Base-by-base conservation (phyloP, 768 basidiomycete genomes). In the Grammothele lineata region DNA sequence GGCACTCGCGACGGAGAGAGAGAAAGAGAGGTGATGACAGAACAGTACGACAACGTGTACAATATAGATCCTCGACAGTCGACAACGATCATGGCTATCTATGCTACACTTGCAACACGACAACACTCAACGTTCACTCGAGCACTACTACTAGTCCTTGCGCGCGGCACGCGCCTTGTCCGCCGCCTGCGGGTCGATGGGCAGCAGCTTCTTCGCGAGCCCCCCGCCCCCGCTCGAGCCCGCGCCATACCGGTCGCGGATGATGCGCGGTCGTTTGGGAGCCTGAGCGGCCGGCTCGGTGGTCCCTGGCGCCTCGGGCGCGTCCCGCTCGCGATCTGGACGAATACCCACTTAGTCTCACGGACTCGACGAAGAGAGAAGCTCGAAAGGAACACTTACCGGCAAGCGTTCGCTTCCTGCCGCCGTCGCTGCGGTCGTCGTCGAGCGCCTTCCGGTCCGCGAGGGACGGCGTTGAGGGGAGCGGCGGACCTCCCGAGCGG, bases 251-350 rank as follows among this genome's bases (percentile, higher is more conserved):
- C 80, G 74, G 55, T 73, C 72, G 22, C 80, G 77, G 59, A 69
- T 77, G 40, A 84, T 73, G 45, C 76, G 76, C 19, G 75, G 77
- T 34, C 85, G 77, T 58, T 87, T 87, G 17, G 74, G 71, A 33
- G 78, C 70, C 57, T 70, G 70, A 43, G 58, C 61, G 21, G 57
- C 57, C 7, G 63, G 45, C 35, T 80, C 78, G 19, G 64, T 64
- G 34, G 63, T 64, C 4, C 65, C 58, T 14, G 60, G 62, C 30
- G 66, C 56, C 2, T 66, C 58, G 48, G 58, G 50, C 73, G 60
- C 67, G 37, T 80, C 83, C 59, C 78, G 78, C 37, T 86, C 83
- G 23, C 85, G 85, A 59, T 85, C 85, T 85, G 35, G 11, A 39
- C n/a, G 22, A n/a, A n/a, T n/a, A n/a, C n/a, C n/a, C n/a, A n/a